Percentiles rank a stretch among this genome's conserved stretches.
Evolutionary conservation across 345 rosid species (phyloP).

Genomic region (Linum usitatissimum): DNA sequence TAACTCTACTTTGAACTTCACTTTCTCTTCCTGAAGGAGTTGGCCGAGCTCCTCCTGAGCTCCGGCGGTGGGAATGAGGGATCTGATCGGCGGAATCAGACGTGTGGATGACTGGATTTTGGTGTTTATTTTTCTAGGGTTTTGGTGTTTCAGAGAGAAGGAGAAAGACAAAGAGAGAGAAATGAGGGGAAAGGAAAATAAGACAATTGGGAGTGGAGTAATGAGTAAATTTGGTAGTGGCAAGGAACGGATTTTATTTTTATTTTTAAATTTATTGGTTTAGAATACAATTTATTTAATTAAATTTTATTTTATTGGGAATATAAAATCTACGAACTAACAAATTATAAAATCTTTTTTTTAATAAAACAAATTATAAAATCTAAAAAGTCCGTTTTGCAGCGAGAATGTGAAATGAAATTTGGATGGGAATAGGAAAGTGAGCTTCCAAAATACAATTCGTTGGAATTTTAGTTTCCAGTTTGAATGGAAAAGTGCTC

Average conservation of each 20-base stretch:
- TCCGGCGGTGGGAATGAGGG: slow-evolving; percentile 11
- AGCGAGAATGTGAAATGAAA: too few relatives aligned
- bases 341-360: too few relatives aligned
- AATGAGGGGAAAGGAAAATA: not conserved
- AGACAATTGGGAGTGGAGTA: not conserved
- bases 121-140: slow-evolving; percentile 23
- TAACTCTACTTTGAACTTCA: not conserved
- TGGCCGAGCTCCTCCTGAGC: not conserved
- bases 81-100: slow-evolving; percentile 13
- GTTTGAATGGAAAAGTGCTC: too few relatives aligned
- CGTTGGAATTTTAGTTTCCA: too few relatives aligned
- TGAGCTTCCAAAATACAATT: too few relatives aligned
- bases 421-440: too few relatives aligned
- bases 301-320: slow-evolving; percentile 11
- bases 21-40: not conserved
- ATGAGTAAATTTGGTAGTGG: slow-evolving; percentile 3
- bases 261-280: slow-evolving; percentile 6
- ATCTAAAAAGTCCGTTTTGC: too few relatives aligned
- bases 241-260: slow-evolving; percentile 10
- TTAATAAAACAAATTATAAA: too few relatives aligned
- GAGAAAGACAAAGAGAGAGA: slow-evolving; percentile 5
- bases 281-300: slow-evolving; percentile 8
- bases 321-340: too few relatives aligned
- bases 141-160: slow-evolving; percentile 8
- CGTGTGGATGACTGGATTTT: slow-evolving; percentile 1